A percentile compares a stretch with the other conserved stretches of the same genome.
Evolutionary conservation across 23 red algal genomes (phyloP).

Genomic region (Gracilaria domingensis): DNA sequence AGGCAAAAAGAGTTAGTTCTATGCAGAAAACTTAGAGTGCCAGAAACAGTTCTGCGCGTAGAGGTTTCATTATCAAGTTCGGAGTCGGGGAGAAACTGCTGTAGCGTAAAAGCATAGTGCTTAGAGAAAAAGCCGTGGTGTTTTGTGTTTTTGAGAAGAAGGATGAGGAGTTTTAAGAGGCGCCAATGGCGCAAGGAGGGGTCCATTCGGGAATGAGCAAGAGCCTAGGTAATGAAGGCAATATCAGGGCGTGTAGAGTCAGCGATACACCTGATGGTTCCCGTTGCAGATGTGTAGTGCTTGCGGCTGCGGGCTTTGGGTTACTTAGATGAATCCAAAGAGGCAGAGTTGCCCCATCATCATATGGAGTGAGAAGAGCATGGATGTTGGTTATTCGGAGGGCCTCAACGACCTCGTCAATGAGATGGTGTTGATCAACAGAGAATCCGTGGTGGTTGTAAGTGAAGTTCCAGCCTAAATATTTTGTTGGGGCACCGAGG

Average conservation of each 20-base stretch:
- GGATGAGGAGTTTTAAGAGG: not conserved
- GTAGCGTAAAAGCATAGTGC: not conserved
- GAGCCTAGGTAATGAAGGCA: not conserved
- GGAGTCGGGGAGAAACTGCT: conserved; percentile 3
- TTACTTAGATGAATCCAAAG: not conserved
- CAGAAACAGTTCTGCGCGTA: not conserved
- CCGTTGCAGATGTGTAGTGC: not conserved
- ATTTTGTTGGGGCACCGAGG: conserved; percentile 26
- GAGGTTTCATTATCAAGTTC: conserved; percentile 17
- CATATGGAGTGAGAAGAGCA: not conserved
- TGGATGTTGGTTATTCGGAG: not conserved
- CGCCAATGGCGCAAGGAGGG: not conserved
- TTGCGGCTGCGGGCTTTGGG: not conserved
- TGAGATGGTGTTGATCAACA: not conserved
- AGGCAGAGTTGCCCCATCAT: not conserved
- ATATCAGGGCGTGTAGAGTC: conserved; percentile 22
- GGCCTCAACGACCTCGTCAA: not conserved
- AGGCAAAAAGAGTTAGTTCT: conserved; percentile 15
- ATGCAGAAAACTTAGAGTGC: not conserved
- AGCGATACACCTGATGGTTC: conserved; percentile 2
- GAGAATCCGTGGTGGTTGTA: not conserved
- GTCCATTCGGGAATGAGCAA: not conserved
- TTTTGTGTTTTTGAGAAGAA: not conserved
- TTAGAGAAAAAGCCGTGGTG: not conserved
- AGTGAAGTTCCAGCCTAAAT: conserved; percentile 36